Evolutionary conservation across 2,329 filamentous ascomycete genomes (phyloP).

Genomic region (Cercospora sp.): DNA sequence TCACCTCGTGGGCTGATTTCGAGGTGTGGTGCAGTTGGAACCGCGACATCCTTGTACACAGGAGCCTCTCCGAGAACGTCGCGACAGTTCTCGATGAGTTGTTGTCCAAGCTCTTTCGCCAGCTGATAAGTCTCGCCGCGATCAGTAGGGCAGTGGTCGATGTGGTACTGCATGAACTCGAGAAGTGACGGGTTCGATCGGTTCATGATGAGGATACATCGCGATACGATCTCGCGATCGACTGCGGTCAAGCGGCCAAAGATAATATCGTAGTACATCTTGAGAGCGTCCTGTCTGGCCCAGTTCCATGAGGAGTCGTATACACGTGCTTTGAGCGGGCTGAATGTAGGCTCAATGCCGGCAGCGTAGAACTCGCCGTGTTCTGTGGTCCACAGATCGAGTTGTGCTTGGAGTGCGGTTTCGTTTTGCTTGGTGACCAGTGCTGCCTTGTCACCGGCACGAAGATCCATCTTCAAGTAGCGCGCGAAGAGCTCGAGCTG

Average conservation of each 20-base stretch:
- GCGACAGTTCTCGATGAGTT: constrained; percentile 96
- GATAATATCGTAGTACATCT: constrained; percentile 99
- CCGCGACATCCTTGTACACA: constrained; percentile 91
- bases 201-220: constrained; percentile 99
- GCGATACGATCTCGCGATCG: constrained; percentile 96
- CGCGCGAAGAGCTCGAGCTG: constrained; percentile 92
- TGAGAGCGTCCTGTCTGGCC: constrained; percentile 94
- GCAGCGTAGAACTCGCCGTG: constrained; percentile 95
- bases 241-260: constrained; percentile 91
- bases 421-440: constrained; percentile 82
- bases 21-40: constrained; percentile 89
- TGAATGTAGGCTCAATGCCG: constrained; percentile 93
- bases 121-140: constrained; percentile 96
- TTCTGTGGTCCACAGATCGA: constrained; percentile 93
- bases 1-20: constrained; percentile 91
- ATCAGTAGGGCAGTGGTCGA: constrained; percentile 96
- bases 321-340: constrained; percentile 85
- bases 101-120: constrained; percentile 89
- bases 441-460: constrained; percentile 92
- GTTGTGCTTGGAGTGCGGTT: constrained; percentile 83
- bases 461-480: constrained; percentile 95
- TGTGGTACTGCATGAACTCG: constrained; percentile 99
- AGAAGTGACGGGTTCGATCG: constrained; percentile 92
- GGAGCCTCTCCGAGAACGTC: constrained; percentile 82
- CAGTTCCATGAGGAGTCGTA: constrained; percentile 99